Percentiles rank a stretch among this genome's conserved stretches.
phyloP scores from a whole-genome alignment of 192 early-diverging fungal species.

The Coemansia sp. region DNA sequence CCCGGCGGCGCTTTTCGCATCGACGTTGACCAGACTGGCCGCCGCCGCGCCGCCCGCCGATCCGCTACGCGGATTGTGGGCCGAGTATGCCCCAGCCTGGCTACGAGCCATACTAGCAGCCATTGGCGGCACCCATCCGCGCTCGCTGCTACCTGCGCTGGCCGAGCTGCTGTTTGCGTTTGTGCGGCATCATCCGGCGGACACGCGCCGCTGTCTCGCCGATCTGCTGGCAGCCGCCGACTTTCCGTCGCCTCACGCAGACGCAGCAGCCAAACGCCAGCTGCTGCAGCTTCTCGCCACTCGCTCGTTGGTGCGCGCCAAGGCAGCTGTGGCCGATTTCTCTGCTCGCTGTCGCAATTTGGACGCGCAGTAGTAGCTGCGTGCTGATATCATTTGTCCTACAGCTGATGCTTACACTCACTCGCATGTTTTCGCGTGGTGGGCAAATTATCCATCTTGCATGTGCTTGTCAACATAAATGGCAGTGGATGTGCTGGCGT shows the following conservation, averaged over 20 bases:
- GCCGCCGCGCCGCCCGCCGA: conserved; percentile 5
- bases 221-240: conserved; percentile 24
- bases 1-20: conserved; percentile 40
- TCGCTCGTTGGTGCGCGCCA: conserved; percentile 30
- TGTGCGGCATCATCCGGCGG: conserved; percentile 28
- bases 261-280: conserved; percentile 28
- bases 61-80: conserved; percentile 23
- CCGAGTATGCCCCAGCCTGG: conserved; percentile 32
- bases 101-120: conserved; percentile 38
- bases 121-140: conserved; percentile 46
- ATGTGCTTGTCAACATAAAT: too few species aligned
- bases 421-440: too few species aligned
- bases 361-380: not conserved
- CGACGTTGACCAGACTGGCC: conserved; percentile 29
- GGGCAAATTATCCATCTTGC: too few species aligned
- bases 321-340: conserved; percentile 36
- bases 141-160: conserved; percentile 46
- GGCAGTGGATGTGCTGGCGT: too few species aligned
- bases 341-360: conserved; percentile 43
- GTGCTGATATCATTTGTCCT: not conserved
- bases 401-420: too few species aligned
- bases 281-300: conserved; percentile 35
- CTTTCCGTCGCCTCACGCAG: conserved; percentile 37
- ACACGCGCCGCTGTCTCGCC: conserved; percentile 15
- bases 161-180: conserved; percentile 50